Conservation (phyloP, 441 rosid species). For the Macaranga tanarius region DNA sequence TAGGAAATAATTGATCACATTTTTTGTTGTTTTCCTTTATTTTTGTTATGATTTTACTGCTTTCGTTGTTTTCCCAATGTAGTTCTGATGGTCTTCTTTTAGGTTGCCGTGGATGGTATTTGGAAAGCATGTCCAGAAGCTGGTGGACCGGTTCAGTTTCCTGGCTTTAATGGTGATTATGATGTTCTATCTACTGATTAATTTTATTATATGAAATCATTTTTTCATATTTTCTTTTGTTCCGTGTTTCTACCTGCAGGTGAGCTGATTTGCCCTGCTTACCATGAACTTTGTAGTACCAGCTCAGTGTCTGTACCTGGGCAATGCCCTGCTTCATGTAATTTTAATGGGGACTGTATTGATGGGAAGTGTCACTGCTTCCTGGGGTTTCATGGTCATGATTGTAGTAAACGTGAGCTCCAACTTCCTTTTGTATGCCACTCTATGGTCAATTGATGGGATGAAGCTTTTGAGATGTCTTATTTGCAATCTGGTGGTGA, state of each 20-base stretch:
- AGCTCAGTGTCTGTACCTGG: constrained; percentile 54
- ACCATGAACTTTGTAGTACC: constrained; percentile 79
- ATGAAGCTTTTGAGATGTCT: neutral
- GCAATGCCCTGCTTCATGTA: constrained; percentile 77
- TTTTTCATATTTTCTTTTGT: constrained; percentile 19
- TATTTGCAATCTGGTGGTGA: constrained; percentile 1
- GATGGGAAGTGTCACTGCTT: constrained; percentile 85
- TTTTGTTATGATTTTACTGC: neutral
- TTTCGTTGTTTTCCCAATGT: neutral
- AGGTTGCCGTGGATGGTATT: constrained; percentile 97
- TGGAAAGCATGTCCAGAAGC: constrained; percentile 87
- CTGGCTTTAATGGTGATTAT: constrained; percentile 79
- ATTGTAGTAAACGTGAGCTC: constrained; percentile 81
- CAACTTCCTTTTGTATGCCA: constrained; percentile 11
- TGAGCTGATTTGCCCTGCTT: constrained; percentile 84
- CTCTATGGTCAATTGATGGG: neutral
- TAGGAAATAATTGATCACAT: too few species aligned
- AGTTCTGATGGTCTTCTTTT: constrained; percentile 23
- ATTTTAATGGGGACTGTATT: constrained; percentile 88
- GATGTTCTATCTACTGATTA: constrained; percentile 17
- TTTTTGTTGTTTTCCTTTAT: neutral
- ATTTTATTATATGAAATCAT: neutral
- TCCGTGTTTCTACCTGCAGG: constrained; percentile 46
- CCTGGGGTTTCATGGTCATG: constrained; percentile 88
- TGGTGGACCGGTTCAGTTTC: constrained; percentile 89